These are phyloP conservation scores for Penicillium desertorum DNA, from an alignment of 495 filamentous ascomycete species.

Conservation along the genomic window DNA sequence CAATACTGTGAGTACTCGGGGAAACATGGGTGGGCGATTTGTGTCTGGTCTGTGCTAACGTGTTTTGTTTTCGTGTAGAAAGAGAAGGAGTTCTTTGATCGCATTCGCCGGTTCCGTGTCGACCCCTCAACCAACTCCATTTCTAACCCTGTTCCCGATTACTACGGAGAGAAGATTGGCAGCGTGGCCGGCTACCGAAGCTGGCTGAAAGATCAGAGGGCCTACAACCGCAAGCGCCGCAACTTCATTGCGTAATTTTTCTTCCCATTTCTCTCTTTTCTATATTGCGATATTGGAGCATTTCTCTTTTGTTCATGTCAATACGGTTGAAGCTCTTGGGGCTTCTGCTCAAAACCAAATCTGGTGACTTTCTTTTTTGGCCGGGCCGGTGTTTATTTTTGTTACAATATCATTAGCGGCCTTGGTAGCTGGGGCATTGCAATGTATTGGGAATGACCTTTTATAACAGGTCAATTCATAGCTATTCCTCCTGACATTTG, in stretches of 20 bases:
- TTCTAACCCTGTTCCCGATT: conserved; percentile 70
- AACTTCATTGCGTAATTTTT: conserved; percentile 50
- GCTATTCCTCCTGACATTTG: conserved; percentile 3
- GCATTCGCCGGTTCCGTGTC: conserved; percentile 85
- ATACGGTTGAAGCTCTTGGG: conserved; percentile 19
- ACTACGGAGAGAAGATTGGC: conserved; percentile 87
- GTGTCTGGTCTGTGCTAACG: neutral
- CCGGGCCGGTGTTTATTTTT: conserved; percentile 28
- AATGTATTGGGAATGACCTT: conserved; percentile 27
- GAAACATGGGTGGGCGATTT: neutral
- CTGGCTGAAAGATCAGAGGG: conserved; percentile 96
- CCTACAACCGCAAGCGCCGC: conserved; percentile 90
- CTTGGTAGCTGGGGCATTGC: conserved; percentile 24
- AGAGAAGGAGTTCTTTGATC: conserved; percentile 85
- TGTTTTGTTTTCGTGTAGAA: conserved; percentile 53
- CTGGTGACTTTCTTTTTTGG: conserved; percentile 23
- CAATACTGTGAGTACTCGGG: conserved; percentile 54
- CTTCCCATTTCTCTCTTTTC: neutral
- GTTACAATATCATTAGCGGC: conserved; percentile 33
- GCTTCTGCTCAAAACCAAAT: conserved; percentile 11
- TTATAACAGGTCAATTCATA: conserved; percentile 12
- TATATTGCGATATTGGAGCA: conserved; percentile 6
- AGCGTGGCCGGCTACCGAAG: conserved; percentile 86
- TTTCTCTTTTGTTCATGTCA: conserved; percentile 23
- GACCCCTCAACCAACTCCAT: conserved; percentile 73